These are phyloP conservation scores for Globisporangium uncinulatum DNA, from an alignment of 352 stramenopile species.

Conservation along the genomic window DNA sequence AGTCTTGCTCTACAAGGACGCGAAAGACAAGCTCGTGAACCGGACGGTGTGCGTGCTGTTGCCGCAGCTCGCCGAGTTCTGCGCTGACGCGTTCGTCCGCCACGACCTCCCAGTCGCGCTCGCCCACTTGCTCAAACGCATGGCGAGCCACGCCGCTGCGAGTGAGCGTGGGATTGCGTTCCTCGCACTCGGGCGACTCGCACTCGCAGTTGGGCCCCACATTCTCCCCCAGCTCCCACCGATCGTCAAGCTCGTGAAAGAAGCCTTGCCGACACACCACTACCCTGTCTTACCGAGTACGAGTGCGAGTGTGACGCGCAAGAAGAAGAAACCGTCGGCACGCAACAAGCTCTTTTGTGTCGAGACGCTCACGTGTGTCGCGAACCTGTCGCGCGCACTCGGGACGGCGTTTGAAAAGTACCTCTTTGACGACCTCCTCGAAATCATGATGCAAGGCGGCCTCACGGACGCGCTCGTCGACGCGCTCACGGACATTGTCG, in stretches of 20 bases:
- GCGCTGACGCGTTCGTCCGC: constrained; percentile 90
- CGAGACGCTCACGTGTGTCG: constrained; percentile 77
- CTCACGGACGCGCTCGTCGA: constrained; percentile 94
- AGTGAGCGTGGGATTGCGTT: constrained; percentile 86
- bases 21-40: constrained; percentile 84
- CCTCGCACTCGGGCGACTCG: constrained; percentile 89
- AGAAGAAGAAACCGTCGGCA: constrained; percentile 26
- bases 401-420: constrained; percentile 62
- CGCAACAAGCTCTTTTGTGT: constrained; percentile 72
- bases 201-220: constrained; percentile 87
- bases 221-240: constrained; percentile 75
- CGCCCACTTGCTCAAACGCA: constrained; percentile 78
- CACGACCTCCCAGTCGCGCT: constrained; percentile 88
- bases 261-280: constrained; percentile 48
- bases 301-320: constrained; percentile 4
- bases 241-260: constrained; percentile 79
- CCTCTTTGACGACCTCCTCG: constrained; percentile 62
- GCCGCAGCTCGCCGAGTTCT: constrained; percentile 91
- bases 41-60: constrained; percentile 83
- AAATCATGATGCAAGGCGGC: constrained; percentile 86
- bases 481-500: constrained; percentile 88
- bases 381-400: constrained; percentile 63
- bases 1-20: constrained; percentile 90
- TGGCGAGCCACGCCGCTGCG: constrained; percentile 48
- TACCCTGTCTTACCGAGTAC: too few species aligned